These are phyloP conservation scores for Potentilla sterilis DNA, from an alignment of 306 rosid genomes.

Conservation along the genomic window DNA sequence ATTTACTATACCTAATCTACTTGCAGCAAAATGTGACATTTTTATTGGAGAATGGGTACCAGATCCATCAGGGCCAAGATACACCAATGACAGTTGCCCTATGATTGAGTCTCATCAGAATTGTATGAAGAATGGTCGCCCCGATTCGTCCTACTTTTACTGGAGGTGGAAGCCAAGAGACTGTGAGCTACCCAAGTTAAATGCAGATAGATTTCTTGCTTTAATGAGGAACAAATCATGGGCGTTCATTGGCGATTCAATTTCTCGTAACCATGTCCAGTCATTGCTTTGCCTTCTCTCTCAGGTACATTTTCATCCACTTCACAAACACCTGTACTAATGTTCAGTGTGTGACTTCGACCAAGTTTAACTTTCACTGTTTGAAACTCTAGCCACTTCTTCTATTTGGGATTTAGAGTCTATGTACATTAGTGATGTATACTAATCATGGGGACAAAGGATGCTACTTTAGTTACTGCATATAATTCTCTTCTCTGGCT, in stretches of 20 bases:
- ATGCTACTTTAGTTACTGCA: slow-evolving; percentile 1
- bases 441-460: background rate
- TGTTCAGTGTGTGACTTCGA: background rate
- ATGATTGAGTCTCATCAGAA: slow-evolving; percentile 70
- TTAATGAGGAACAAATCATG: slow-evolving; percentile 61
- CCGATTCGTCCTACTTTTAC: slow-evolving; percentile 61
- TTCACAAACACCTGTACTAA: too few species aligned
- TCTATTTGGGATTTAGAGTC: slow-evolving; percentile 3
- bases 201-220: slow-evolving; percentile 53
- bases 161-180: slow-evolving; percentile 80
- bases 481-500: slow-evolving; percentile 6
- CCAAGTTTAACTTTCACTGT: background rate
- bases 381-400: slow-evolving; percentile 4
- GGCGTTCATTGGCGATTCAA: slow-evolving; percentile 85
- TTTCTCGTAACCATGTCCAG: slow-evolving; percentile 77
- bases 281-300: slow-evolving; percentile 78
- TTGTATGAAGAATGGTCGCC: slow-evolving; percentile 78
- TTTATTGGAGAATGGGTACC: slow-evolving; percentile 79
- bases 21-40: slow-evolving; percentile 55
- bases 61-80: slow-evolving; percentile 54
- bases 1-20: background rate
- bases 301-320: slow-evolving; percentile 40
- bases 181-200: slow-evolving; percentile 61
- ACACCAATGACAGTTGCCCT: slow-evolving; percentile 71
- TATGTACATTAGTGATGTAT: background rate